phyloP scores from a whole-genome alignment of 495 filamentous ascomycete genomes.

The Penicillium chermesinum region DNA sequence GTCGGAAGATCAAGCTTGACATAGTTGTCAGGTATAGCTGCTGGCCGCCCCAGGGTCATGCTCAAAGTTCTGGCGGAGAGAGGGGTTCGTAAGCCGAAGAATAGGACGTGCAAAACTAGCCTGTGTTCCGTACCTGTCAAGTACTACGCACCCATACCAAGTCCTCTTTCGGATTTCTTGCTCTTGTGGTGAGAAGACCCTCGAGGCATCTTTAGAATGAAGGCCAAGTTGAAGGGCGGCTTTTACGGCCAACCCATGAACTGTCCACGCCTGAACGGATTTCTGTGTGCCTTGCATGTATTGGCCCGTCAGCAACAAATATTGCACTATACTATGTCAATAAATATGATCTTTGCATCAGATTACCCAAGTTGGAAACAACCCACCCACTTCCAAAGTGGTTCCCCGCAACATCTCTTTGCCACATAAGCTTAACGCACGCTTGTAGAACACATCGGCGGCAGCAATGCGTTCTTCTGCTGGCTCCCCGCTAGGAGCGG shows the following conservation, averaged over 20 bases:
- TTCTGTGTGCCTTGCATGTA: constrained; percentile 1
- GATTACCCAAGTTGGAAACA: not conserved
- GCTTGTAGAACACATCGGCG: constrained; percentile 37
- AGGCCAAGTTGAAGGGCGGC: not conserved
- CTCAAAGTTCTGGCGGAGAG: not conserved
- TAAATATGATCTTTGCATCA: not conserved
- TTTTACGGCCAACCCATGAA: constrained; percentile 1
- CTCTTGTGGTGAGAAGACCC: not conserved
- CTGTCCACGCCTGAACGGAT: not conserved
- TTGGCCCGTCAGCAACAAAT: not conserved
- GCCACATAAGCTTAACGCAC: constrained; percentile 25
- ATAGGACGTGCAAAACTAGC: no score
- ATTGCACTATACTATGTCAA: not conserved
- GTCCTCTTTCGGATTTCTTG: not conserved
- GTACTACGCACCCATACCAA: not conserved
- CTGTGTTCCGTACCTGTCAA: not conserved
- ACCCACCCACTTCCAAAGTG: constrained; percentile 33
- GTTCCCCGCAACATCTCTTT: constrained; percentile 29
- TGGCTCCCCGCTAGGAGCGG: constrained; percentile 20
- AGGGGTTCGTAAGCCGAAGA: no score
- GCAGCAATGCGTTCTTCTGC: constrained; percentile 15
- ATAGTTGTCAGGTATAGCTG: not conserved
- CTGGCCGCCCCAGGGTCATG: not conserved
- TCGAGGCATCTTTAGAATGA: not conserved
- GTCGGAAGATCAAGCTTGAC: not conserved